Base-by-base conservation (phyloP, 1,139 yeast genomes). In the Yamadazyma taylorii region DNA sequence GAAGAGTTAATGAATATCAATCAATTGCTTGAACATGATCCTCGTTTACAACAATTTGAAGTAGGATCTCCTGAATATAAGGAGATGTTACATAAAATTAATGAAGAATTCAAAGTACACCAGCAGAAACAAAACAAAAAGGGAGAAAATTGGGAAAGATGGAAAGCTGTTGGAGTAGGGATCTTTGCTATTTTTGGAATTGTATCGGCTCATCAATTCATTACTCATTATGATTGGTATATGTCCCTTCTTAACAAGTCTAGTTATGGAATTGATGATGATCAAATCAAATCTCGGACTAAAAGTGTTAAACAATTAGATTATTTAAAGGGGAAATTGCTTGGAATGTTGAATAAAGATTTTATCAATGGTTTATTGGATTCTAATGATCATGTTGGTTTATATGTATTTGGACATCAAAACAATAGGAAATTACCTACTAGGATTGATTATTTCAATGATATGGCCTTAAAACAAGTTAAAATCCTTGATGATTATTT, bases 361-460 rank as follows among this genome's bases (percentile, higher is more conserved):
- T 47, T 48, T 35, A 25, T 46, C 10, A 15, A 15, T 23, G 33
- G 37, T 1, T 28, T 42, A 4, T 17, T 32, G 5, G 22, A 33
- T 16, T 66, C 73, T 5, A 40, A 39, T 4, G 43, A 53, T 11
- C 48, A 42, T 4, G 42, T 66, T 2, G 77, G 77, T 0, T 54
- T 71, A 24, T 71, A 71, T 46, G 41, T 68, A 10, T 64, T 59
- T 48, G 77, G 77, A 1, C 62, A 58, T 15, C 52, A 53, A 3
- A 57, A 61, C 17, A 60, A 59, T 5, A 61, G 65, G 24, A 74
- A 71, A 43, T 58, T 72, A 14, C 95, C 96, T 1, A 52, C 74
- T 19, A 68, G 95, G 51, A 58, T 85, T 5, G 65, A 70, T 1
- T 75, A 69, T 49, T 88, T 90, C 51, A 88, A 89, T 51, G 75